Conservation (phyloP, 2,329 filamentous ascomycete genomes). For the Ophiostoma himal-ulmi region DNA sequence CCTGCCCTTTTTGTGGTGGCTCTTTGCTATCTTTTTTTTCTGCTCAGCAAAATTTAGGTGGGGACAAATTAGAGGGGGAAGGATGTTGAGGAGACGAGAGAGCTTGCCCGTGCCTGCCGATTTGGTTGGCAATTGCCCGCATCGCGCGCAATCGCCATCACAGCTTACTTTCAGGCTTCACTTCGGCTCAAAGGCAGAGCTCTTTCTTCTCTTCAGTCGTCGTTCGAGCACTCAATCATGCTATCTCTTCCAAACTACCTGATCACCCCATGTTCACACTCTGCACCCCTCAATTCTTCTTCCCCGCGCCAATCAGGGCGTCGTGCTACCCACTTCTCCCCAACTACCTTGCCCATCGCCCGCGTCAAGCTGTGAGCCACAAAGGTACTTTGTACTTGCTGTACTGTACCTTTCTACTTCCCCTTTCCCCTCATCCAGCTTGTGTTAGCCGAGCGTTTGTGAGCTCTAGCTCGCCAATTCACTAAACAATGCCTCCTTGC, state of each 20-base stretch:
- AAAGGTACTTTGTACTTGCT: not conserved
- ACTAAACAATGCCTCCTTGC: not conserved
- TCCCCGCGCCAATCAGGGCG: constrained; percentile 2
- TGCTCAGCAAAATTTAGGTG: constrained; percentile 7
- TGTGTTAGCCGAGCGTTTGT: constrained; percentile 11
- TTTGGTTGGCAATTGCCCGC: not conserved
- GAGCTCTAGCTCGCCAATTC: constrained; percentile 5
- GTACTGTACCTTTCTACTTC: not conserved
- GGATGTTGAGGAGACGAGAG: not conserved
- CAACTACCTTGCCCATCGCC: not conserved
- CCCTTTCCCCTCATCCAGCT: constrained; percentile 13
- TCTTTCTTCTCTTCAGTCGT: not conserved
- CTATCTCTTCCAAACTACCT: not conserved
- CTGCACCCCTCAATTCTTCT: not conserved
- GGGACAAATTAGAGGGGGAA: not conserved
- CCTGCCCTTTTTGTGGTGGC: not conserved
- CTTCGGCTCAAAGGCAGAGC: not conserved
- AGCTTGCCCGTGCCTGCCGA: not conserved
- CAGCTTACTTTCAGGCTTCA: constrained; percentile 1
- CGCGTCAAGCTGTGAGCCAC: constrained; percentile 5
- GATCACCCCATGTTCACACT: constrained; percentile 1
- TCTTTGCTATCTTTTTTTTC: constrained; percentile 3
- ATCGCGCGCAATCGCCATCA: constrained; percentile 7
- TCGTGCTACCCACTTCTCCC: constrained; percentile 3
- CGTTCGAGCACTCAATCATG: not conserved